phyloP scores from a whole-genome alignment of 2,329 filamentous ascomycete genomes.

The Aspergillus amoenus region DNA sequence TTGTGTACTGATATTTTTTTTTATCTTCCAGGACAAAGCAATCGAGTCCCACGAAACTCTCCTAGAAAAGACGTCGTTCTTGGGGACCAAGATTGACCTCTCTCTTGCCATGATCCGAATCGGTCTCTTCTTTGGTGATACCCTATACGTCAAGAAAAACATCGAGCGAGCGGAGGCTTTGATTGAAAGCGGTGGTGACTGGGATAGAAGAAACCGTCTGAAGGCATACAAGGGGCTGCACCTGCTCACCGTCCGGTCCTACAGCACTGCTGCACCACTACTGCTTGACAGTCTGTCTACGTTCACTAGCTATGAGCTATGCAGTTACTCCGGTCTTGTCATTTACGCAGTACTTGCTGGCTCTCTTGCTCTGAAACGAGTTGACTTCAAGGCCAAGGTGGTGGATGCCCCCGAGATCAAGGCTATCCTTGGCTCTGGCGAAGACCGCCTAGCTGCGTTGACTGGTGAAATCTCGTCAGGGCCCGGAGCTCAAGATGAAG shows the following conservation, averaged over 20 bases:
- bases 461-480: slow-evolving; percentile 79
- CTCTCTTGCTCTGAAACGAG: slow-evolving; percentile 89
- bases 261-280: slow-evolving; percentile 84
- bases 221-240: slow-evolving; percentile 98
- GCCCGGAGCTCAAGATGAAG: slow-evolving; percentile 72
- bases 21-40: slow-evolving; percentile 72
- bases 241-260: slow-evolving; percentile 86
- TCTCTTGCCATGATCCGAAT: slow-evolving; percentile 95
- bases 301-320: slow-evolving; percentile 97
- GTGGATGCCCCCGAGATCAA: slow-evolving; percentile 98
- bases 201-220: slow-evolving; percentile 95
- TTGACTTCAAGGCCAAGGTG: slow-evolving; percentile 99
- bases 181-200: slow-evolving; percentile 94
- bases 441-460: slow-evolving; percentile 82
- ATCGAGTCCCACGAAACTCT: slow-evolving; percentile 89
- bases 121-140: slow-evolving; percentile 94
- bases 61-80: slow-evolving; percentile 94
- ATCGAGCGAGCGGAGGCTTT: slow-evolving; percentile 85
- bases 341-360: slow-evolving; percentile 95
- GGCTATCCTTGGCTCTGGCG: slow-evolving; percentile 85
- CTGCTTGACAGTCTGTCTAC: slow-evolving; percentile 96
- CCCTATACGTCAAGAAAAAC: slow-evolving; percentile 87
- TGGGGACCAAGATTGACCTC: slow-evolving; percentile 96
- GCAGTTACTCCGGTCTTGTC: slow-evolving; percentile 91
- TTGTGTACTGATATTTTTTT: slow-evolving; percentile 1